These are phyloP conservation scores for Dipodascus albidus DNA, from an alignment of 805 yeast genomes.

Conservation along the genomic window DNA sequence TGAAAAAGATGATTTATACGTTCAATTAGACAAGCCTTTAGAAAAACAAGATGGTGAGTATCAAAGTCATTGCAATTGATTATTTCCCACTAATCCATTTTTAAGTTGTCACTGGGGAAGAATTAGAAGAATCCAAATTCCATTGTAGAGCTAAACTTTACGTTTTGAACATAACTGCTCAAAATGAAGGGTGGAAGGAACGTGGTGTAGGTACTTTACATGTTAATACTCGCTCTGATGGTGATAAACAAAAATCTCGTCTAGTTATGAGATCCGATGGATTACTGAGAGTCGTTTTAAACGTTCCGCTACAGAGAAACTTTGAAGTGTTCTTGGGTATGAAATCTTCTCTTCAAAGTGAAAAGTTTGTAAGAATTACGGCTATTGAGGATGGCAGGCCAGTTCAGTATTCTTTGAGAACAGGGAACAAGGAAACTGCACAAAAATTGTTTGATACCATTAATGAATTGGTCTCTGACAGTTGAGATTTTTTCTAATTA, in stretches of 20 bases:
- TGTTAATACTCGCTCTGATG: slow-evolving; percentile 38
- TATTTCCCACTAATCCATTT: slow-evolving; percentile 24
- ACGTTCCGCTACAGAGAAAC: slow-evolving; percentile 51
- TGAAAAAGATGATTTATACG: slow-evolving; percentile 19
- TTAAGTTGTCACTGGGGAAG: slow-evolving; percentile 76
- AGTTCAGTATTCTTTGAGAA: slow-evolving; percentile 71
- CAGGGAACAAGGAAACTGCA: slow-evolving; percentile 51
- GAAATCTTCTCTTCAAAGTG: slow-evolving; percentile 74
- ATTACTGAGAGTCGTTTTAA: slow-evolving; percentile 68
- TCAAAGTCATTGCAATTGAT: no score
- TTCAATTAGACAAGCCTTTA: slow-evolving; percentile 14
- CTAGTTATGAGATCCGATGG: slow-evolving; percentile 89
- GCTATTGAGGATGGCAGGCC: slow-evolving; percentile 58
- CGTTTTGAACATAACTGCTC: slow-evolving; percentile 51
- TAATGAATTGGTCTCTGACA: slow-evolving; percentile 10
- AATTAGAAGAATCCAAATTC: slow-evolving; percentile 59
- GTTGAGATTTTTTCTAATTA: no score
- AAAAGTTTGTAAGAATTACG: slow-evolving; percentile 69
- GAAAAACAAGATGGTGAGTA: slow-evolving; percentile 21
- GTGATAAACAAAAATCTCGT: slow-evolving; percentile 36
- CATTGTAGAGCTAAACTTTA: slow-evolving; percentile 71
- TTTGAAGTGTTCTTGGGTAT: slow-evolving; percentile 67
- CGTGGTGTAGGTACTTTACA: slow-evolving; percentile 86
- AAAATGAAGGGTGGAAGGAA: slow-evolving; percentile 86
- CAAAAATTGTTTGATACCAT: slow-evolving; percentile 39